phyloP scores from a whole-genome alignment of 306 rosid genomes.

The Dalbergia cultrata region DNA sequence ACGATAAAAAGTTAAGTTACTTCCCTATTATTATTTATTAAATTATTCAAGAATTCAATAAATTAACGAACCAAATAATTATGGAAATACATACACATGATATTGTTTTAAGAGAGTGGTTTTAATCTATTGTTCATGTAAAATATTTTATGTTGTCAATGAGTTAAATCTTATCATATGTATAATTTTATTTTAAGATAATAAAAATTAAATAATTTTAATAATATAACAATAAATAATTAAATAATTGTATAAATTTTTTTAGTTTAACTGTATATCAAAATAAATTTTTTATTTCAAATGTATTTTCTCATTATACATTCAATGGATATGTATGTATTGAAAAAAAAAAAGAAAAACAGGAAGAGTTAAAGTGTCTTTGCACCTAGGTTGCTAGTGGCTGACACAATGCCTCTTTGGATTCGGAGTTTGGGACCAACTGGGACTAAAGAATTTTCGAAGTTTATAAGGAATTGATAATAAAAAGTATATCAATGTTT shows the following conservation, averaged over 20 bases:
- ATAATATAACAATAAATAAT: too few species aligned
- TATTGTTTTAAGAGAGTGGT: neutral
- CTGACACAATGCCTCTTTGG: constrained; percentile 21
- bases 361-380: constrained; percentile 14
- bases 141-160: too few species aligned
- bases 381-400: neutral
- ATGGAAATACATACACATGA: neutral
- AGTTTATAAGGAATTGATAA: constrained; percentile 1
- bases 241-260: too few species aligned
- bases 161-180: too few species aligned
- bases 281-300: too few species aligned
- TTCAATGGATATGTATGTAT: neutral
- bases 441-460: constrained; percentile 1
- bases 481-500: neutral
- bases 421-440: constrained; percentile 42
- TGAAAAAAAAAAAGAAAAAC: neutral
- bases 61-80: neutral
- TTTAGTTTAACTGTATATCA: neutral
- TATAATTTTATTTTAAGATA: too few species aligned
- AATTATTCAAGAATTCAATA: neutral
- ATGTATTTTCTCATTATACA: neutral
- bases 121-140: too few species aligned
- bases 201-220: too few species aligned
- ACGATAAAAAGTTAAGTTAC: neutral
- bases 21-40: neutral